Percentiles rank a stretch among this genome's conserved stretches.
Evolutionary conservation across 805 yeast species (phyloP).

Genomic region (Saturnispora silvae): DNA sequence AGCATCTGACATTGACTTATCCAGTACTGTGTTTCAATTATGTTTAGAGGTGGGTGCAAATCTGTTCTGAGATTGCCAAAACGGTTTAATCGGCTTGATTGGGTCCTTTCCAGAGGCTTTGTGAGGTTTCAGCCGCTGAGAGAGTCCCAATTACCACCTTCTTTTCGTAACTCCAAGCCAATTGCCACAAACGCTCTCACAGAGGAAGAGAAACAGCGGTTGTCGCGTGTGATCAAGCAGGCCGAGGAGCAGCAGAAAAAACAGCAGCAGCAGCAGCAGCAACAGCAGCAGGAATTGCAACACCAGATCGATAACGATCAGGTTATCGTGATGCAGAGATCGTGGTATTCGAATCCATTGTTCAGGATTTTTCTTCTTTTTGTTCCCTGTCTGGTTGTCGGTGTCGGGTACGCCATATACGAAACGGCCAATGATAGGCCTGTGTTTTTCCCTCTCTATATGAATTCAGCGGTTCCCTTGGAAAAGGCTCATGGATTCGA

Average conservation of each 20-base stretch:
- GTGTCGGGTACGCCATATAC: constrained; percentile 22
- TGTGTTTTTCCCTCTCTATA: constrained; percentile 25
- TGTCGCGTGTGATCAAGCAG: constrained; percentile 6
- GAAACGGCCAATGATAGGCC: constrained; percentile 22
- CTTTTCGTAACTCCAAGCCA: constrained; percentile 15
- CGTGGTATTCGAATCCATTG: constrained; percentile 15
- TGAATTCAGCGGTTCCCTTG: constrained; percentile 20
- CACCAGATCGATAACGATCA: not conserved
- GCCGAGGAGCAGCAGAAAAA: constrained; percentile 6
- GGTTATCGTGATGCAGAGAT: constrained; percentile 7
- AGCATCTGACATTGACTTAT: not conserved
- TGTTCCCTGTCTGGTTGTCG: constrained; percentile 12
- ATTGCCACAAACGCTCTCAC: constrained; percentile 10
- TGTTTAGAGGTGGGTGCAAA: not conserved
- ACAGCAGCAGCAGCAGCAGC: constrained; percentile 5
- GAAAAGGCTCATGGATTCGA: constrained; percentile 20
- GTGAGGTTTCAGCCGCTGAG: too few relatives aligned
- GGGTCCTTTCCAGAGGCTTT: too few relatives aligned
- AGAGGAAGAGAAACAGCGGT: constrained; percentile 7
- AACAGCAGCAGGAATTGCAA: constrained; percentile 2
- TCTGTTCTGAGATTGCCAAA: too few relatives aligned
- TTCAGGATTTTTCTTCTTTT: constrained; percentile 10
- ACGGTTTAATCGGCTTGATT: too few relatives aligned
- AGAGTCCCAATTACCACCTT: constrained; percentile 12
- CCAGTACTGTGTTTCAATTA: not conserved